Conservation (phyloP, 1,284 basidiomycete genomes). For the Fereydounia khargensis region DNA sequence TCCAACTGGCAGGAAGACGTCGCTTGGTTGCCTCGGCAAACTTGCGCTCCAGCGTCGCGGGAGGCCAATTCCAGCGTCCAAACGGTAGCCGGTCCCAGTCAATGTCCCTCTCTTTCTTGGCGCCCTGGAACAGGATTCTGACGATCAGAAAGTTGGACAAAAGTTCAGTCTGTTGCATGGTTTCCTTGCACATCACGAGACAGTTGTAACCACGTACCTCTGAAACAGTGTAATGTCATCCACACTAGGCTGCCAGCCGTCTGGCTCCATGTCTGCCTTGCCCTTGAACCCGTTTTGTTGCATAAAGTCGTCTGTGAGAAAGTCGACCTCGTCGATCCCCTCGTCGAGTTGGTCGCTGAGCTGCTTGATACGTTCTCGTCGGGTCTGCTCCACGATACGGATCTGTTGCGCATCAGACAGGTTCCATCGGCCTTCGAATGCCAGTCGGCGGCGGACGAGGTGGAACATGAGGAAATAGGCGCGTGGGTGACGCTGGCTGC, state of each 20-base stretch:
- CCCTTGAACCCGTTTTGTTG: not conserved
- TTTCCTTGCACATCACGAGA: too few species aligned
- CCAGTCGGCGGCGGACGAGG: not conserved
- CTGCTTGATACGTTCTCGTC: too few species aligned
- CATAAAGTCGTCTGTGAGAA: not conserved
- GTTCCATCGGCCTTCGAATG: too few species aligned
- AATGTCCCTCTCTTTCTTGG: too few species aligned
- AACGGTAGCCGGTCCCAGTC: conserved; percentile 24
- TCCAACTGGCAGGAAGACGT: too few species aligned
- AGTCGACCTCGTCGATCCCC: not conserved
- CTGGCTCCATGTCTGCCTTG: conserved; percentile 6
- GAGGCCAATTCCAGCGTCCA: conserved; percentile 24
- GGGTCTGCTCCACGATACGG: too few species aligned
- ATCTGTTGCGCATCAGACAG: too few species aligned
- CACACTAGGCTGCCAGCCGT: conserved; percentile 29
- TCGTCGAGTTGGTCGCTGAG: too few species aligned
- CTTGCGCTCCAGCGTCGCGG: conserved; percentile 22
- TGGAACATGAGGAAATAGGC: not conserved
- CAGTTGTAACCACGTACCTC: conserved; percentile 9
- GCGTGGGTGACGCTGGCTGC: conserved; percentile 18
- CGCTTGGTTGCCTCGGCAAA: conserved; percentile 28
- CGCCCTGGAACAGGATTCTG: too few species aligned
- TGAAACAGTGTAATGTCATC: conserved; percentile 33
- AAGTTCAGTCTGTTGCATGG: conserved; percentile 14
- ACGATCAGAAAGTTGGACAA: too few species aligned